Conservation (phyloP, 2,329 filamentous ascomycete genomes). For the Aplosporella prunicola region DNA sequence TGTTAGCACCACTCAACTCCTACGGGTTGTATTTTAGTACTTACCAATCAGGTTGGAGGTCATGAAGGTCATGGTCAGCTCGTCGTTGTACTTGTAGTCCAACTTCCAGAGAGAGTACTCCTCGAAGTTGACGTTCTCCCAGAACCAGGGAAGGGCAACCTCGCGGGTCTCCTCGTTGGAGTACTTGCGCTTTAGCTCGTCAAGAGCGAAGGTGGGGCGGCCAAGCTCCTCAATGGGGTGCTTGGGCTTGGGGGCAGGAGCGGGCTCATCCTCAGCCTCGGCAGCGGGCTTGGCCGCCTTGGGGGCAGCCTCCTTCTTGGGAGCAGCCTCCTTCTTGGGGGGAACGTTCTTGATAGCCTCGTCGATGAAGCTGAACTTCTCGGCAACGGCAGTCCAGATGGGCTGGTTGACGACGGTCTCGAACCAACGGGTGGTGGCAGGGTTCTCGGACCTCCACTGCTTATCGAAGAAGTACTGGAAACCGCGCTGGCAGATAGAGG, state of each 20-base stretch:
- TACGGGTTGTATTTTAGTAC: conserved; percentile 13
- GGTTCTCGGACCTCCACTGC: conserved; percentile 72
- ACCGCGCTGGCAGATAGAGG: conserved; percentile 69
- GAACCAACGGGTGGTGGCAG: conserved; percentile 87
- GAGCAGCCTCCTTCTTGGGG: conserved; percentile 58
- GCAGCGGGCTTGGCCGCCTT: conserved; percentile 47
- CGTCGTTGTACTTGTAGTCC: conserved; percentile 98
- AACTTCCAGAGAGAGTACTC: conserved; percentile 94
- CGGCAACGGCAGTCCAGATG: conserved; percentile 73
- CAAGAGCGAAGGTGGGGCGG: conserved; percentile 70
- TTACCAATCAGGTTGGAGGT: conserved; percentile 87
- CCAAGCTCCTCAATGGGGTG: conserved; percentile 84
- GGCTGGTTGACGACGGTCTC: conserved; percentile 88
- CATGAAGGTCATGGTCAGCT: conserved; percentile 98
- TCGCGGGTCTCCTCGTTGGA: conserved; percentile 85
- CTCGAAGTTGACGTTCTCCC: conserved; percentile 86
- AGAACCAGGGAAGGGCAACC: conserved; percentile 91
- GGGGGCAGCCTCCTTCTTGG: conserved; percentile 62
- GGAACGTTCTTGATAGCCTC: conserved; percentile 63
- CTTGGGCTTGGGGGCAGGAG: conserved; percentile 77
- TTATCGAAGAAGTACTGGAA: conserved; percentile 95
- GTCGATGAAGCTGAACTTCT: conserved; percentile 69
- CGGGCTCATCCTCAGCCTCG: conserved; percentile 53
- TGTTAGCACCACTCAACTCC: conserved; percentile 13
- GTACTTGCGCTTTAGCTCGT: conserved; percentile 99